Conservation (phyloP, 768 basidiomycete species). For the Collybia sordida region DNA sequence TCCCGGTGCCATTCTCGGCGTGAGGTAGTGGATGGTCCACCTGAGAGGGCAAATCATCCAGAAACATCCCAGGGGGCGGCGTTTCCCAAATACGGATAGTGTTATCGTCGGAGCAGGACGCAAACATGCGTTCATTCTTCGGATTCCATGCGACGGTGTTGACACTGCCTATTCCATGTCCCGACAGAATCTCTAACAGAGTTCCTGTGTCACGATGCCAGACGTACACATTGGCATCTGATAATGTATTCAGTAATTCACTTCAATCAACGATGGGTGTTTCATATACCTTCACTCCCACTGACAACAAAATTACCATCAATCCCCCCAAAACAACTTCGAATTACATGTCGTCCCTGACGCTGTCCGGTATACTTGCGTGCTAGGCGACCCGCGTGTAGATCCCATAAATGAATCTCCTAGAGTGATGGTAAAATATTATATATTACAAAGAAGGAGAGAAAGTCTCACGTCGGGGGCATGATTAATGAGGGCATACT, state of each 20-base stretch:
- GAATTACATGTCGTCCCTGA: conserved; percentile 82
- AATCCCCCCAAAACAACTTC: conserved; percentile 91
- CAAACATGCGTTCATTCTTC: conserved; percentile 86
- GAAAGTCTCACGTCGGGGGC: conserved; percentile 72
- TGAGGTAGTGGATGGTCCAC: conserved; percentile 19
- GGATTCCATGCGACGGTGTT: conserved; percentile 98
- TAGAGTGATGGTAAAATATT: conserved; percentile 30
- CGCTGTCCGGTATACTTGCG: conserved; percentile 86
- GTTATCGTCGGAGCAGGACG: conserved; percentile 91
- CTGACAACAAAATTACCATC: conserved; percentile 88
- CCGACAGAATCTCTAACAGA: conserved; percentile 83
- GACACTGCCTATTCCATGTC: conserved; percentile 88
- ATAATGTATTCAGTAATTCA: conserved; percentile 7
- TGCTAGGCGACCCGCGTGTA: conserved; percentile 64
- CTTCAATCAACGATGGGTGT: conserved; percentile 1
- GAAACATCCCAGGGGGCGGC: conserved; percentile 25
- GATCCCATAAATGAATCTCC: conserved; percentile 91
- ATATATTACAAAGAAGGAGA: conserved; percentile 5
- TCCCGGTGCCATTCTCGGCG: conserved; percentile 53
- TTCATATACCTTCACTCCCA: conserved; percentile 85
- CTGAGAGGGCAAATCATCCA: conserved; percentile 13
- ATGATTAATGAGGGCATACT: conserved; percentile 83
- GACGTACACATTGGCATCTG: conserved; percentile 92
- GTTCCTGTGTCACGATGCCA: conserved; percentile 89
- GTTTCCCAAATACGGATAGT: conserved; percentile 92